phyloP scores from a whole-genome alignment of 2,329 filamentous ascomycete species.

The Coniochaeta pulveracea region DNA sequence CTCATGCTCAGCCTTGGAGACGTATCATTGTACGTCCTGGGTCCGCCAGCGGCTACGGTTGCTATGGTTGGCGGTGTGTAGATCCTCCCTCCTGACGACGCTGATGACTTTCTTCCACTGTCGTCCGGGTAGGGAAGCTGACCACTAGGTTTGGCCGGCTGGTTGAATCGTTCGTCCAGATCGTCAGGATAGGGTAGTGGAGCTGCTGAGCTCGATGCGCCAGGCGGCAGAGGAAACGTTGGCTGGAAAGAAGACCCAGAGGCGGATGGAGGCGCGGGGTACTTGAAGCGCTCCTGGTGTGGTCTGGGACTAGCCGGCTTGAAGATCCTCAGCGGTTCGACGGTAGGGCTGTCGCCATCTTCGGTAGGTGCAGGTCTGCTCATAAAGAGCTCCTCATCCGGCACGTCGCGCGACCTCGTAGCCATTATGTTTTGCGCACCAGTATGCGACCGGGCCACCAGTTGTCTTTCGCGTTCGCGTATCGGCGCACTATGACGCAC shows the following conservation, averaged over 20 bases:
- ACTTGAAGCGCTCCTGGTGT: conserved; percentile 33
- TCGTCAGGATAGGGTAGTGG: conserved; percentile 66
- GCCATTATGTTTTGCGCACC: conserved; percentile 22
- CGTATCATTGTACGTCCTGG: conserved; percentile 32
- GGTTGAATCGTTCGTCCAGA: conserved; percentile 36
- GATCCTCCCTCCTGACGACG: conserved; percentile 17
- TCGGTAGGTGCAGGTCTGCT: conserved; percentile 37
- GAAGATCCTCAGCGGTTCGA: conserved; percentile 76
- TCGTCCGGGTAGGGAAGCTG: conserved; percentile 33
- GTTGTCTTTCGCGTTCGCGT: too few species aligned
- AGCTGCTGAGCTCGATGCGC: conserved; percentile 58
- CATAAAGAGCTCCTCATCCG: conserved; percentile 79
- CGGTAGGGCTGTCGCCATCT: conserved; percentile 59
- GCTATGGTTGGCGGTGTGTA: conserved; percentile 20
- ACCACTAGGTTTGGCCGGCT: conserved; percentile 23
- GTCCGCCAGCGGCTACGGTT: conserved; percentile 1
- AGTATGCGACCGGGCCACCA: conserved; percentile 4
- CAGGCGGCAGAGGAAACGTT: conserved; percentile 53
- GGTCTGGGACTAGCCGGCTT: conserved; percentile 61
- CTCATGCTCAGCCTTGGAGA: conserved; percentile 43
- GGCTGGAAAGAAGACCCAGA: conserved; percentile 38
- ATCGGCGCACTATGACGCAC: conserved; percentile 4
- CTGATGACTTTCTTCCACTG: conserved; percentile 22
- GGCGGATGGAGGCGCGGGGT: conserved; percentile 33
- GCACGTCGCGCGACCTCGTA: conserved; percentile 49